Conservation (phyloP, 1,284 basidiomycete genomes). For the Tremellales sp. region DNA sequence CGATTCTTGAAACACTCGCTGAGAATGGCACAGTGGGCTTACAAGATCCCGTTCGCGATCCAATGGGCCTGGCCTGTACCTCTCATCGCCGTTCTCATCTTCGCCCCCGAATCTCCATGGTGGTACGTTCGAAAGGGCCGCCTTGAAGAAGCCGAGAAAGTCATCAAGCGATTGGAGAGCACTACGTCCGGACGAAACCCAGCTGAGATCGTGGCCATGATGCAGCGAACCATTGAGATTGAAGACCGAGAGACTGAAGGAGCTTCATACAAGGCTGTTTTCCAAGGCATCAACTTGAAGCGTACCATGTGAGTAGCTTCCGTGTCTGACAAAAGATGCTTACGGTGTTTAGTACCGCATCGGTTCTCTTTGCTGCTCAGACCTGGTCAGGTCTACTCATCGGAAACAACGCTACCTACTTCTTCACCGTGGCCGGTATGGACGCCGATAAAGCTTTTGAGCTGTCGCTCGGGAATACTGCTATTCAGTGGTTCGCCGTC, state of each 20-base stretch:
- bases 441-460: slow-evolving; percentile 31
- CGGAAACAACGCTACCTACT: slow-evolving; percentile 5
- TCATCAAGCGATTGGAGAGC: slow-evolving; percentile 16
- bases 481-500: slow-evolving; percentile 31
- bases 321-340: no score
- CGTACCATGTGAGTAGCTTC: slow-evolving; percentile 16
- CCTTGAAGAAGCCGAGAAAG: slow-evolving; percentile 6
- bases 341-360: slow-evolving; percentile 34
- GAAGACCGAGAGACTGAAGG: slow-evolving; percentile 31
- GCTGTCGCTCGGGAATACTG: slow-evolving; percentile 36
- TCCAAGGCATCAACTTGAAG: slow-evolving; percentile 42
- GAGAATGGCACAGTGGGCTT: no score
- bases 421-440: slow-evolving; percentile 43
- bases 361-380: slow-evolving; percentile 11
- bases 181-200: slow-evolving; percentile 22
- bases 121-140: slow-evolving; percentile 11
- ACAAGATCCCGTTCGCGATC: slow-evolving; percentile 50
- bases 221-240: slow-evolving; percentile 39
- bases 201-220: slow-evolving; percentile 45
- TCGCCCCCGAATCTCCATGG: slow-evolving; percentile 12
- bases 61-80: slow-evolving; percentile 46
- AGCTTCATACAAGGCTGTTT: slow-evolving; percentile 49
- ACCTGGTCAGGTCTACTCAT: slow-evolving; percentile 1
- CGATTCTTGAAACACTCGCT: no score
- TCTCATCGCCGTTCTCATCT: slow-evolving; percentile 32